A percentile compares a stretch with the other conserved stretches of the same genome.
These are phyloP conservation scores for Fusarium sp. DNA, from an alignment of 2,329 filamentous ascomycete genomes.

Conservation along the genomic window DNA sequence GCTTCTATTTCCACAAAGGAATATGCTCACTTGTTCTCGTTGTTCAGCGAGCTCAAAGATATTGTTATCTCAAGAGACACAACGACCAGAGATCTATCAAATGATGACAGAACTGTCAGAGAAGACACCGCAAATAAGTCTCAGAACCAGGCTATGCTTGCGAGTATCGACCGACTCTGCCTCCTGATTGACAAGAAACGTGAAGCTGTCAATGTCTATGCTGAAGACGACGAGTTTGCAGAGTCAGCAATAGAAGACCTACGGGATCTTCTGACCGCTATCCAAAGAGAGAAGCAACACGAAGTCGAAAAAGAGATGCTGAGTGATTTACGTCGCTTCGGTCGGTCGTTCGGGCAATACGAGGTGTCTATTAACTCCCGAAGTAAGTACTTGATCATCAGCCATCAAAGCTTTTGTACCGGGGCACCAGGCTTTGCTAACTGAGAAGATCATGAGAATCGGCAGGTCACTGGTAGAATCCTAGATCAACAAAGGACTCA, in stretches of 20 bases:
- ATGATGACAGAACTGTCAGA: fast-evolving
- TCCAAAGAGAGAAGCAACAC: neutral
- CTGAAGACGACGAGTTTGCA: neutral
- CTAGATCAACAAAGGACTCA: too few species aligned
- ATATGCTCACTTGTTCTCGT: neutral
- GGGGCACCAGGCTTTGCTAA: too few species aligned
- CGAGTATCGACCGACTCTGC: slow-evolving; percentile 1
- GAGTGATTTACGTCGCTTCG: neutral
- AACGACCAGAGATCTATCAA: neutral
- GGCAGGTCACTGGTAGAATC: too few species aligned
- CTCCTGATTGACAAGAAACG: neutral
- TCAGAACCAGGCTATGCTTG: neutral
- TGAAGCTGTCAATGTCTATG: neutral
- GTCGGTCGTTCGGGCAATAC: neutral
- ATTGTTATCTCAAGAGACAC: neutral
- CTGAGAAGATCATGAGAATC: too few species aligned
- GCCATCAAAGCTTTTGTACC: too few species aligned
- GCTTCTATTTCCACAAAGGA: neutral
- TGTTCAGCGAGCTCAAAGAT: neutral
- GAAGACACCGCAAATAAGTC: neutral
- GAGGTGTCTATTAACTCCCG: too few species aligned
- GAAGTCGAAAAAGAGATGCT: neutral
- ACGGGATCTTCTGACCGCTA: too few species aligned
- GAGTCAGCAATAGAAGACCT: neutral
- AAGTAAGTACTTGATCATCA: too few species aligned